Evolutionary conservation across 1,284 basidiomycete species (phyloP).

Genomic region (Malassezia obtusa): DNA sequence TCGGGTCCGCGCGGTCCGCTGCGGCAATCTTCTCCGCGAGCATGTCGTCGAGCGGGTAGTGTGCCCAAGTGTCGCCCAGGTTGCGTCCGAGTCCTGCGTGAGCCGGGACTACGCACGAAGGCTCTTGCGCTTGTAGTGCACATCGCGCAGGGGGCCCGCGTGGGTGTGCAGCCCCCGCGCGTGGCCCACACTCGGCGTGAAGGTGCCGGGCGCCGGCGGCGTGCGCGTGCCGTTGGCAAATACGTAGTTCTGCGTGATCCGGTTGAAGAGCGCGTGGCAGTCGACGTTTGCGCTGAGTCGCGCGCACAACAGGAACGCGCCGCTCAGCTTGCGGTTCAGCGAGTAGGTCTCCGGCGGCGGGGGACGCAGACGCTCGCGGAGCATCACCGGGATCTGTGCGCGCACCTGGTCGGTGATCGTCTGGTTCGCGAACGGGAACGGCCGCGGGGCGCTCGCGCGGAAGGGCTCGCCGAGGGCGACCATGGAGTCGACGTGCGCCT

Average conservation of each 20-base stretch:
- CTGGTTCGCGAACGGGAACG: conserved; percentile 58
- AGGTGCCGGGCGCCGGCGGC: background rate
- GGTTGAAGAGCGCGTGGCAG: conserved; percentile 55
- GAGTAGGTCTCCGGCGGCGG: conserved; percentile 91
- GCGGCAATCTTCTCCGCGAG: conserved; percentile 70
- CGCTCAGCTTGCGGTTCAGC: conserved; percentile 86
- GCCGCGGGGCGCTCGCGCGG: conserved; percentile 57
- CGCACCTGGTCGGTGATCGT: conserved; percentile 67
- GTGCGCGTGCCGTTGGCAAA: conserved; percentile 1
- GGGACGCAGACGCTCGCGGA: conserved; percentile 75
- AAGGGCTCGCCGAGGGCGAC: conserved; percentile 67
- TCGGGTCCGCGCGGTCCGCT: conserved; percentile 63
- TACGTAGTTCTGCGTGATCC: conserved; percentile 12
- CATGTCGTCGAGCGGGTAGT: conserved; percentile 40
- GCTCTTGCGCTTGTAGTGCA: background rate
- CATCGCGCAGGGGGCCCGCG: background rate
- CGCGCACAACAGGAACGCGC: conserved; percentile 82
- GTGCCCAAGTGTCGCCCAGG: background rate
- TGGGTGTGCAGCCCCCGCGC: conserved; percentile 2
- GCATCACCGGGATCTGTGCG: conserved; percentile 78
- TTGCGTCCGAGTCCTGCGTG: background rate
- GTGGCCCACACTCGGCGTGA: background rate
- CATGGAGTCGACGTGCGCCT: conserved; percentile 80
- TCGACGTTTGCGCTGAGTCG: conserved; percentile 67
- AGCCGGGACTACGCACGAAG: background rate